phyloP scores from a whole-genome alignment of 495 filamentous ascomycete species.

The Letharia lupina region DNA sequence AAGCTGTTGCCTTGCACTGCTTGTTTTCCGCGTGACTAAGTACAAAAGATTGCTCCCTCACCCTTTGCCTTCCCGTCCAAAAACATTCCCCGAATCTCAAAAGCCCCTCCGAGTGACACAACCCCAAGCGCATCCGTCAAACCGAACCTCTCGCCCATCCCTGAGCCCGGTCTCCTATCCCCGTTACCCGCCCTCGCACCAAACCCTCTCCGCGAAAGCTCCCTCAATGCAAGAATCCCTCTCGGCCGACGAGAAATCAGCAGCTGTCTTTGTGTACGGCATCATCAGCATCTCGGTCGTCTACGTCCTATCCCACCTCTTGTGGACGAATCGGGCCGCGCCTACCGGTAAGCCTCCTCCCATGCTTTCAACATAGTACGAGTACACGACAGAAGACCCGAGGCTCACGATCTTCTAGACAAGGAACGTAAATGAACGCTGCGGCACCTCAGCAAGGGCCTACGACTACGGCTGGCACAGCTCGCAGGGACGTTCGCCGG shows the following conservation, averaged over 20 bases:
- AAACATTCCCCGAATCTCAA: too few species aligned
- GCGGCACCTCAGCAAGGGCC: not conserved
- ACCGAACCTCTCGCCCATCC: not conserved
- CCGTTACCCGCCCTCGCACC: too few species aligned
- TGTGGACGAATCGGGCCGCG: not conserved
- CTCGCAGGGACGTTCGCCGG: not conserved
- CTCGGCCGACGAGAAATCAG: not conserved
- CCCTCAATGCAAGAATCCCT: too few species aligned
- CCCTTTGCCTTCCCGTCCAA: too few species aligned
- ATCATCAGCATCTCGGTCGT: not conserved
- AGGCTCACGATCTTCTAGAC: not conserved
- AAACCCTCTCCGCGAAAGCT: too few species aligned
- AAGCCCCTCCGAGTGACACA: too few species aligned
- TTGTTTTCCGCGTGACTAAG: too few species aligned
- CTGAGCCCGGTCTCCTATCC: not conserved
- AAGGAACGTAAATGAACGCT: not conserved
- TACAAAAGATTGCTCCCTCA: too few species aligned
- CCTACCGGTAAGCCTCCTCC: not conserved
- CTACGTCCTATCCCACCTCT: not conserved
- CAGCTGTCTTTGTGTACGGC: not conserved
- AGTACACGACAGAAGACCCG: not conserved
- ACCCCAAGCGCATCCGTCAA: not conserved
- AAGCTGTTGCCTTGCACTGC: too few species aligned
- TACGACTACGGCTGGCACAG: not conserved
- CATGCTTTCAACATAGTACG: too few species aligned